Evolutionary conservation across 106 monocot genomes (phyloP).

Genomic region (Gastrodia elata): DNA sequence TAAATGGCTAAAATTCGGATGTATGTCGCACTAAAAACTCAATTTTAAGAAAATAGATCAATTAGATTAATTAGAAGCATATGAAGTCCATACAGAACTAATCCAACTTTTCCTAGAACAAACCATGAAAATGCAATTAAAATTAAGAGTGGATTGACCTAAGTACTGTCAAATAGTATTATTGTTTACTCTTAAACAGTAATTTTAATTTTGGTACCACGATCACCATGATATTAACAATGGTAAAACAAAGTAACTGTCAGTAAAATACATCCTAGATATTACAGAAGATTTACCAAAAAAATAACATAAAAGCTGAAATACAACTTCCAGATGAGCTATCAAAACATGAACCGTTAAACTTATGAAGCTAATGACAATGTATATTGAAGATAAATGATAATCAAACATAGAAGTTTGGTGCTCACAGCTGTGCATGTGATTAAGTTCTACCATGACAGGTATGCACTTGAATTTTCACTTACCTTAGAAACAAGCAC

Average conservation of each 20-base stretch:
- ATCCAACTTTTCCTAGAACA: background rate
- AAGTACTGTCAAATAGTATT: conserved; percentile 1
- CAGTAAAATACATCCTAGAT: background rate
- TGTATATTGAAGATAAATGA: background rate
- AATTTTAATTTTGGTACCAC: background rate
- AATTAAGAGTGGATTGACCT: background rate
- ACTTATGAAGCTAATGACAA: background rate
- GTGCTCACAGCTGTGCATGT: background rate
- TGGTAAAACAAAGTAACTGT: background rate
- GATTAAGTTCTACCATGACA: background rate
- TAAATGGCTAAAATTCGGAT: background rate
- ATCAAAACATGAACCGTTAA: background rate
- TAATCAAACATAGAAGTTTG: background rate
- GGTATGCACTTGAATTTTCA: background rate
- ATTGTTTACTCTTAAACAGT: background rate
- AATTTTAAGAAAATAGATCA: background rate
- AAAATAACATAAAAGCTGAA: background rate
- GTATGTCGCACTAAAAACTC: background rate
- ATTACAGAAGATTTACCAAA: background rate
- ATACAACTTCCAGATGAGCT: background rate
- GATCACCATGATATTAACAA: background rate
- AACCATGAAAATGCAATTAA: background rate
- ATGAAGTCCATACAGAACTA: background rate
- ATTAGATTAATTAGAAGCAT: background rate
- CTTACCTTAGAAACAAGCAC: conserved; percentile 73